phyloP scores from a whole-genome alignment of 2,329 filamentous ascomycete species.

The Lasiodiplodia sp. region DNA sequence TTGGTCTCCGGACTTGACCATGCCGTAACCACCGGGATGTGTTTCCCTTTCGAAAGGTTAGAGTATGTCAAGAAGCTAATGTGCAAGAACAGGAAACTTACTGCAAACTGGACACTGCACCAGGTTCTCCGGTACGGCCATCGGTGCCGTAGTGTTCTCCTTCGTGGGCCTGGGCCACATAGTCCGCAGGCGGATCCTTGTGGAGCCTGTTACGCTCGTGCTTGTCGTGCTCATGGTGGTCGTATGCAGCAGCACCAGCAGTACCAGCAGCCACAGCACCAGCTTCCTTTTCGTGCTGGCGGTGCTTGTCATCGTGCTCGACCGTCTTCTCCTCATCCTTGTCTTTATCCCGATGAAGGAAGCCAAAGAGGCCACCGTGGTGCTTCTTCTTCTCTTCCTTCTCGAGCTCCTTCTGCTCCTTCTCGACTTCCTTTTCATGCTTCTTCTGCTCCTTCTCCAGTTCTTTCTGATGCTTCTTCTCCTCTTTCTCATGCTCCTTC shows the following conservation, averaged over 20 bases:
- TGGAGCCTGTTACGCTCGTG: slow-evolving; percentile 48
- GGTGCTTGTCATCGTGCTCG: slow-evolving; percentile 25
- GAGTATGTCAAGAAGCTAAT: not conserved
- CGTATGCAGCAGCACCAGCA: slow-evolving; percentile 36
- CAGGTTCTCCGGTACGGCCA: not conserved
- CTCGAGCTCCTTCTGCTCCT: slow-evolving; percentile 28
- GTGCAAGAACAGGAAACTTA: not conserved
- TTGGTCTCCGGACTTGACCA: slow-evolving; percentile 30
- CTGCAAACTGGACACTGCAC: slow-evolving; percentile 3
- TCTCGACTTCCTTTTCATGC: slow-evolving; percentile 32
- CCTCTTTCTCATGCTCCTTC: too few species aligned
- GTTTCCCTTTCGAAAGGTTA: not conserved
- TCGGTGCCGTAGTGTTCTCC: slow-evolving; percentile 26
- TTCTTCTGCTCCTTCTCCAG: slow-evolving; percentile 35
- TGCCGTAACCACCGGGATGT: not conserved
- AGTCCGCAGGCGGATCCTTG: slow-evolving; percentile 50
- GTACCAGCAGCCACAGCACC: slow-evolving; percentile 34
- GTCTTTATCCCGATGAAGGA: slow-evolving; percentile 51
- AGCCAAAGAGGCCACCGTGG: slow-evolving; percentile 43
- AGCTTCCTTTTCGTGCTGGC: slow-evolving; percentile 39
- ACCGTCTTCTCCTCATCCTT: slow-evolving; percentile 36
- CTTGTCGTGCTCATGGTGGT: slow-evolving; percentile 35
- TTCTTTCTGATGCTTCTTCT: slow-evolving; percentile 30
- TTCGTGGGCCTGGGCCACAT: not conserved
- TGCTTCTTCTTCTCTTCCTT: slow-evolving; percentile 47